Evolutionary conservation across 306 rosid genomes (phyloP).

Genomic region (Ormosia emarginata): DNA sequence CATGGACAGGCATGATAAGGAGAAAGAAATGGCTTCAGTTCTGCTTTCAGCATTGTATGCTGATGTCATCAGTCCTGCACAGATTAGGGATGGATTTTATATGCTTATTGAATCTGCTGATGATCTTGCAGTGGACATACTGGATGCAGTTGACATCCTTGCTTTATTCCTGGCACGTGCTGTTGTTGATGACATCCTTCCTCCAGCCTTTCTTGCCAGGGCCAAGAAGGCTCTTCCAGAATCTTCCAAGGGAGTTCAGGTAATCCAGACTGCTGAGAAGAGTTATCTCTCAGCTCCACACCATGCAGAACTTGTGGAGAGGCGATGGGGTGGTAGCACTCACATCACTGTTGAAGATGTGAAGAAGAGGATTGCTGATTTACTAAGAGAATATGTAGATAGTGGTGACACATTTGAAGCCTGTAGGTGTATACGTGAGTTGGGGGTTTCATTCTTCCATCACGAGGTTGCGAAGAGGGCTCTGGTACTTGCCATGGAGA

Average conservation of each 20-base stretch:
- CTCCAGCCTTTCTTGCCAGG: conserved; percentile 86
- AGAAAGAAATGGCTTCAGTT: conserved; percentile 99
- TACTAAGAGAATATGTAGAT: conserved; percentile 77
- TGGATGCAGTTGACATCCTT: conserved; percentile 89
- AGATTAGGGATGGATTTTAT: conserved; percentile 92
- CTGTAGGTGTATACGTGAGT: conserved; percentile 88
- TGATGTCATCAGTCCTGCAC: conserved; percentile 86
- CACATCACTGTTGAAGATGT: conserved; percentile 94
- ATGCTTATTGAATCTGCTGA: conserved; percentile 94
- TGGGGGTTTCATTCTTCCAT: conserved; percentile 93
- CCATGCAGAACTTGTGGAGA: conserved; percentile 97
- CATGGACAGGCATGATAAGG: conserved; percentile 97
- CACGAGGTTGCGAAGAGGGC: conserved; percentile 99
- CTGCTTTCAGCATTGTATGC: conserved; percentile 90
- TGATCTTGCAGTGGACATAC: conserved; percentile 93
- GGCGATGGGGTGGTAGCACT: conserved; percentile 98
- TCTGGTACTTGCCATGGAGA: conserved; percentile 86
- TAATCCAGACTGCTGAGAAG: conserved; percentile 78
- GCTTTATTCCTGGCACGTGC: conserved; percentile 97
- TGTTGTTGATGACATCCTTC: conserved; percentile 95
- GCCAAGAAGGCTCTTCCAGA: conserved; percentile 85
- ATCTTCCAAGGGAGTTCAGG: conserved; percentile 87
- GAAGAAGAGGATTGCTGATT: conserved; percentile 82
- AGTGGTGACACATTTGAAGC: conserved; percentile 85
- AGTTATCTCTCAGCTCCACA: conserved; percentile 98